A percentile compares a stretch with the other conserved stretches of the same genome.
Conservation (phyloP, 129 eudicot genomes). For the Scalesia atractyloides region DNA sequence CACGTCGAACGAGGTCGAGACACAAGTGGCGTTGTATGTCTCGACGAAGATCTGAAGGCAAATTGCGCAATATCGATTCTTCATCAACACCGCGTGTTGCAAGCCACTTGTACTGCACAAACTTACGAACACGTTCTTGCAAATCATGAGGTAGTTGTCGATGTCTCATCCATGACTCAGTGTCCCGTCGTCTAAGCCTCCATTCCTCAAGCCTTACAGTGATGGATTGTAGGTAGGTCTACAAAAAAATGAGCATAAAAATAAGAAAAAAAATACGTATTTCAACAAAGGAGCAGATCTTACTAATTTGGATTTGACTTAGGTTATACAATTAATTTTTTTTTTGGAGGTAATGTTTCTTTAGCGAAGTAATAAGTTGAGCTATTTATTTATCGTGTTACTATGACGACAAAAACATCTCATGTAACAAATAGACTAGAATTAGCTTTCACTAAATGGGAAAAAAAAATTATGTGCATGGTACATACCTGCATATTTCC, state of each 20-base stretch:
- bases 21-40: constrained; percentile 93
- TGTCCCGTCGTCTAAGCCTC: constrained; percentile 88
- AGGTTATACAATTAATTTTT: too few species aligned
- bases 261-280: too few species aligned
- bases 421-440: not conserved
- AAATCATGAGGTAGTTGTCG: constrained; percentile 74
- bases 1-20: constrained; percentile 90
- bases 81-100: constrained; percentile 94
- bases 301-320: too few species aligned
- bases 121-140: constrained; percentile 79
- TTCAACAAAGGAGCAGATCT: too few species aligned
- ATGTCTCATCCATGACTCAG: constrained; percentile 97
- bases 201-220: constrained; percentile 98
- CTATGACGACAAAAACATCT: too few species aligned
- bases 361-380: too few species aligned
- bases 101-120: constrained; percentile 86
- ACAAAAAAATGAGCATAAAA: constrained; percentile 5
- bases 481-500: constrained; percentile 95
- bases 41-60: constrained; percentile 83
- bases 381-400: too few species aligned
- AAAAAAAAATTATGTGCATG: not conserved
- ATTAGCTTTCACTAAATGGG: not conserved
- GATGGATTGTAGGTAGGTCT: constrained; percentile 88
- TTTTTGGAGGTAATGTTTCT: too few species aligned
- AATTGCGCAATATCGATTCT: constrained; percentile 68